phyloP scores from a whole-genome alignment of 495 filamentous ascomycete species.

The Annulohypoxylon moriforme region DNA sequence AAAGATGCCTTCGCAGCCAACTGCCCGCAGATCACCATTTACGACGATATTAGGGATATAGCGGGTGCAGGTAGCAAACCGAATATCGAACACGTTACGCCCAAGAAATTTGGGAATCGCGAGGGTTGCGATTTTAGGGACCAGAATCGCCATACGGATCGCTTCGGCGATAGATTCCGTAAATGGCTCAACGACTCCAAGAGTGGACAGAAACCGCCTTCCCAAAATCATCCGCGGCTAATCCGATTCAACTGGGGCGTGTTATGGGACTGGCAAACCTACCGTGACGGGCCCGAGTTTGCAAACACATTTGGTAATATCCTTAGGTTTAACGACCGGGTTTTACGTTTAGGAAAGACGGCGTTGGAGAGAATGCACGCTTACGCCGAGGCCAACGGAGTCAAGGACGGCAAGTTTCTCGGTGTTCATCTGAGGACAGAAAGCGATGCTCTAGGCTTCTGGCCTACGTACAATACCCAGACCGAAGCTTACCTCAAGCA shows the following conservation, averaged over 20 bases:
- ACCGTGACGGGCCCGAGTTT: constrained; percentile 59
- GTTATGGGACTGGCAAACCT: constrained; percentile 59
- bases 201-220: constrained; percentile 43
- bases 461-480: constrained; percentile 57
- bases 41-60: constrained; percentile 50
- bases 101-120: constrained; percentile 56
- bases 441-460: constrained; percentile 56
- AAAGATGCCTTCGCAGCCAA: constrained; percentile 48
- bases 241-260: constrained; percentile 61
- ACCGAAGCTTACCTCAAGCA: constrained; percentile 52
- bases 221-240: constrained; percentile 48
- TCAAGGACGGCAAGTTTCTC: constrained; percentile 44
- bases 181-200: constrained; percentile 48
- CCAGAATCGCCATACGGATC: constrained; percentile 59
- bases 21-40: constrained; percentile 61
- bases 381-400: constrained; percentile 43
- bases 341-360: constrained; percentile 50
- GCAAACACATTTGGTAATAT: constrained; percentile 55
- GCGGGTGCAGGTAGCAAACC: constrained; percentile 44
- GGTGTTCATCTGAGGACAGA: constrained; percentile 59
- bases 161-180: constrained; percentile 54
- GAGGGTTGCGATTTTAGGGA: constrained; percentile 60
- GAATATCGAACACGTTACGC: constrained; percentile 56
- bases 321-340: constrained; percentile 52
- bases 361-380: constrained; percentile 50